Evolutionary conservation across 768 basidiomycete species (phyloP), one percentile per base, ranked within the genome.

Genomic region (Leccinum ochraceum): DNA sequence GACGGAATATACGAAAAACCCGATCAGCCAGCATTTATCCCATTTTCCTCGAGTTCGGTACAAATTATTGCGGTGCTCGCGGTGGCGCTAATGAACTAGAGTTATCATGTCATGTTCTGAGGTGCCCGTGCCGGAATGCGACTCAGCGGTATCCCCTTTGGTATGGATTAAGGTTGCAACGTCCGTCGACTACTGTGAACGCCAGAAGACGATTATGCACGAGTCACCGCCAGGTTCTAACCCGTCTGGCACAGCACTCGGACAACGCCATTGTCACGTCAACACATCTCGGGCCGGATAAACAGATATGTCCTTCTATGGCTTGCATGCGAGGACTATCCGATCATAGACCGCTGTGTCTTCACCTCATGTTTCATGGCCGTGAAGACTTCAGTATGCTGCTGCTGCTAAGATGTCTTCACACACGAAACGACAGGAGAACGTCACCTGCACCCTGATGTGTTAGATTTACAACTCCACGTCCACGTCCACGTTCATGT

Each of bases 131-230:
- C 34, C 44, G 26, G 36, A 60, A 57, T 3, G 37, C 37, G 32
- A 5, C 52, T 16, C 3, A 37, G 37, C n/a, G 44, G 44, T 2
- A 28, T 50, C 44, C 20, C 24, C 39, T 56, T 63, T 60, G 34
- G 56, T 56, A 53, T 34, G 39, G 32, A 54, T 54, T 54, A 56
- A 57, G 42, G 59, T 60, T 60, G 57, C 24, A 30, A 46, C 44
- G 8, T 44, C 42, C 20, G 8, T 44, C 42, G 44, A 13, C 20
- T 22, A 22, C 11, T 46, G 20, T 46, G 20, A 58, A 36, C 24
- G 24, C 34, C 34, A 50, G 57, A 37, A 44, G 32, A 48, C 20
- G 2, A 46, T 9, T 9, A 14, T 24, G 36, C n/a, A 49, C 36
- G 36, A 17, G 37, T 28, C 30, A 22, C 53, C 54, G 30, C 26